A percentile compares a stretch with the other conserved stretches of the same genome.
These are phyloP conservation scores for Ilex paraguariensis DNA, from an alignment of 305 asterid genomes.

Conservation along the genomic window DNA sequence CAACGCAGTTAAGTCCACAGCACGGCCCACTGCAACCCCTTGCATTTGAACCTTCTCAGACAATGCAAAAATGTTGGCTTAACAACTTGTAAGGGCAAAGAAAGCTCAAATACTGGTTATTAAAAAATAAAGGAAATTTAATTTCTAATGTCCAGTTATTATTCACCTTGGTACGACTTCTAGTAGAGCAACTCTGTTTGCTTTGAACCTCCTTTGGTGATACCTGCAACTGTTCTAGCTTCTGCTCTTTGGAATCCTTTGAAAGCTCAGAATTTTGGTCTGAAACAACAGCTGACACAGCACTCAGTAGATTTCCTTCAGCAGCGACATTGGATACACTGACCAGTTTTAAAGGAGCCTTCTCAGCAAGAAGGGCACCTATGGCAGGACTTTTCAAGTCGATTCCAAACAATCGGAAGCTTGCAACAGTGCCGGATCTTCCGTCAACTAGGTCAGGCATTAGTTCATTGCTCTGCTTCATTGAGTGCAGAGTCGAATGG, in stretches of 20 bases:
- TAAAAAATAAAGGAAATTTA: constrained; percentile 4
- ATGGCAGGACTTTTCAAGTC: constrained; percentile 58
- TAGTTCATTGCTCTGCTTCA: constrained; percentile 26
- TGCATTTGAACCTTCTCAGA: constrained; percentile 88
- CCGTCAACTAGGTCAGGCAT: constrained; percentile 7
- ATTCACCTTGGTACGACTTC: constrained; percentile 82
- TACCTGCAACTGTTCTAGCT: constrained; percentile 38
- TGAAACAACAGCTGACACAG: constrained; percentile 45
- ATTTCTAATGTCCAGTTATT: neutral
- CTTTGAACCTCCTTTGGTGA: constrained; percentile 58
- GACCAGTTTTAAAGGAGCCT: constrained; percentile 25
- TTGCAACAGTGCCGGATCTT: neutral
- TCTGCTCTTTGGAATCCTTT: constrained; percentile 41
- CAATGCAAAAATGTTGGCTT: constrained; percentile 2
- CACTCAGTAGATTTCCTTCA: constrained; percentile 29
- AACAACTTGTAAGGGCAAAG: constrained; percentile 5
- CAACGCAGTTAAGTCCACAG: constrained; percentile 66
- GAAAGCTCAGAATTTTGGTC: constrained; percentile 66
- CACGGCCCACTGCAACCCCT: constrained; percentile 94
- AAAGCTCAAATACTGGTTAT: constrained; percentile 6
- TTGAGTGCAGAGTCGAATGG: constrained; percentile 23
- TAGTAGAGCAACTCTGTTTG: constrained; percentile 47
- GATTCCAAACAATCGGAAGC: constrained; percentile 58
- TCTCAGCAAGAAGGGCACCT: constrained; percentile 17
- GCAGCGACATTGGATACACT: constrained; percentile 19